These are phyloP conservation scores for Rehmannia glutinosa DNA, from an alignment of 257 asterid genomes.

Conservation along the genomic window DNA sequence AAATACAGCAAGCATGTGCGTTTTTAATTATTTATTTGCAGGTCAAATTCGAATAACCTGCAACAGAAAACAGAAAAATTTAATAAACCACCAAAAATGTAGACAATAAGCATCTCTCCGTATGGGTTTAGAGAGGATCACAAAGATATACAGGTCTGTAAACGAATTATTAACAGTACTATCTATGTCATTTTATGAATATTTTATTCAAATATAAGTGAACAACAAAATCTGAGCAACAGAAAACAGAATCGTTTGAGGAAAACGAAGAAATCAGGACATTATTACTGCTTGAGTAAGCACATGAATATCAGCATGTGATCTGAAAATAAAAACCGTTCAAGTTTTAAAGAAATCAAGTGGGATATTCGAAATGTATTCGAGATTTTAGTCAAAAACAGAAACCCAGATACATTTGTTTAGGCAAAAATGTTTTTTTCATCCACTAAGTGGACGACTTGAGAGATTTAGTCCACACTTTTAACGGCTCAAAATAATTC, in stretches of 20 bases:
- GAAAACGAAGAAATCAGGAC: constrained; percentile 7
- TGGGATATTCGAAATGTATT: background rate
- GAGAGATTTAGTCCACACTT: no score
- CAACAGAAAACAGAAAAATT: constrained; percentile 53
- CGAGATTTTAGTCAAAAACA: constrained; percentile 4
- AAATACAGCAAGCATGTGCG: constrained; percentile 23
- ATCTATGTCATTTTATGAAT: background rate
- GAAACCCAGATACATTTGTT: no score
- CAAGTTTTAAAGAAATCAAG: constrained; percentile 11
- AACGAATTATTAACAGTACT: constrained; percentile 6
- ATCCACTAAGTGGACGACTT: no score
- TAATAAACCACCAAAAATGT: constrained; percentile 35
- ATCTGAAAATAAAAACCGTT: constrained; percentile 12
- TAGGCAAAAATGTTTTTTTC: no score
- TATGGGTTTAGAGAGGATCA: constrained; percentile 5
- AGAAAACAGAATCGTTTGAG: constrained; percentile 30
- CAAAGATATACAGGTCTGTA: no score
- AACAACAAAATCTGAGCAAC: constrained; percentile 32
- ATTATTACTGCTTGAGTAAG: background rate
- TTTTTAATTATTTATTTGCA: constrained; percentile 14
- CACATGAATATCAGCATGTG: constrained; percentile 17
- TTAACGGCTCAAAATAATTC: no score
- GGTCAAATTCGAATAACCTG: constrained; percentile 26
- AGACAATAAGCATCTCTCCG: constrained; percentile 49
- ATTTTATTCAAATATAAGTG: constrained; percentile 4